Conservation (phyloP, 805 yeast species). For the Wickerhamiella dianesei region DNA sequence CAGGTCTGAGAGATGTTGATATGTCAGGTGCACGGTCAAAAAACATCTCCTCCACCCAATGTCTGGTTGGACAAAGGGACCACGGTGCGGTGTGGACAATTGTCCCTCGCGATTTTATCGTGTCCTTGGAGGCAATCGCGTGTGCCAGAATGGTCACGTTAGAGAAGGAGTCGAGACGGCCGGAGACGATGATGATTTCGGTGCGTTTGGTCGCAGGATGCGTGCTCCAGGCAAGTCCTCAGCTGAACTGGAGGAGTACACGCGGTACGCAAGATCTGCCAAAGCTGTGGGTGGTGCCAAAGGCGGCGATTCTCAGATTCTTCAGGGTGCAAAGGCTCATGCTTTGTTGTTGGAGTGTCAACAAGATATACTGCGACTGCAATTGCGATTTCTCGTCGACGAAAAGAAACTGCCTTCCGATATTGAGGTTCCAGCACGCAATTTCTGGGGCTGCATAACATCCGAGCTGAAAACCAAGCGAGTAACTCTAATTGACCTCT, state of each 20-base stretch:
- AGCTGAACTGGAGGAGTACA: neutral
- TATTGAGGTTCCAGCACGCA: neutral
- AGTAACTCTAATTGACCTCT: neutral
- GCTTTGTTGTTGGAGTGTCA: slow-evolving; percentile 1
- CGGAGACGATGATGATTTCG: slow-evolving; percentile 30
- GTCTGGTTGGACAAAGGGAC: slow-evolving; percentile 48
- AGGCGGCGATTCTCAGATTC: neutral
- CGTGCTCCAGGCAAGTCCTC: slow-evolving; percentile 3
- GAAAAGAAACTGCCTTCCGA: slow-evolving; percentile 1
- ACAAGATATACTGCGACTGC: slow-evolving; percentile 10
- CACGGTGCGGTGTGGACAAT: slow-evolving; percentile 78
- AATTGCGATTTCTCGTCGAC: slow-evolving; percentile 5
- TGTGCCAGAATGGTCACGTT: slow-evolving; percentile 87
- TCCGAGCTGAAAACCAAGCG: neutral
- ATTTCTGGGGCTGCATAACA: neutral
- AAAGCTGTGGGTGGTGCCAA: neutral
- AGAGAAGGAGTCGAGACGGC: slow-evolving; percentile 57
- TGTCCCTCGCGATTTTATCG: slow-evolving; percentile 71
- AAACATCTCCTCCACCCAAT: no score
- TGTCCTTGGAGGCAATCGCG: slow-evolving; percentile 57
- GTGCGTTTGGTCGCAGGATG: slow-evolving; percentile 21
- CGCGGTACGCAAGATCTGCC: neutral
- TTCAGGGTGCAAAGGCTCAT: neutral
- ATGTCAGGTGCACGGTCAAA: no score
- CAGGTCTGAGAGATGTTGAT: no score